Evolutionary conservation across 352 stramenopile genomes (phyloP), one percentile per base, ranked within the genome.

Genomic region (Elongisporangium senticosum): DNA sequence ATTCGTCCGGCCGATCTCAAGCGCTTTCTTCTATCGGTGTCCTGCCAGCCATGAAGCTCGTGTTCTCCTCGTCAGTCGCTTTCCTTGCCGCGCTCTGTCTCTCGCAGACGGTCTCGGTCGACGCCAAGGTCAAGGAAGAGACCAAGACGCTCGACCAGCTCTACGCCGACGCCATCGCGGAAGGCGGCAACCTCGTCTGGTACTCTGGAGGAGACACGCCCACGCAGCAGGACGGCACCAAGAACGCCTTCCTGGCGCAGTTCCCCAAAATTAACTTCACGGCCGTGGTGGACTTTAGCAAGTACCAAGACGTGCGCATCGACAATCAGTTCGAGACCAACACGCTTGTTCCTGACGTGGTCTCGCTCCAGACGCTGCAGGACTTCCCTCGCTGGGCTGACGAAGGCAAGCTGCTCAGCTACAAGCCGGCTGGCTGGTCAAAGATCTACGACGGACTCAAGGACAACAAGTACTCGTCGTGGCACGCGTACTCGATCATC

Each of bases 231-330:
- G 53, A 70, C 14, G 40, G 17, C 1, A 39, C 70, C n/a, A 56
- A 64, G 22, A 55, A 70, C 4, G 68, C 65, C 37, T 77, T 75
- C 62, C 37, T 19, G 3, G 59, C 56, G 0, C 58, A 68, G 3
- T 83, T 75, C 70, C 75, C 80, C 23, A 49, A 75, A 7, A 73
- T 89, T 65, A 86, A 86, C 51, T 79, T 86, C 74, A 83, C 74
- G 26, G 53, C 84, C 28, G 62, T 82, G 58, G 64, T 80, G 15
- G 77, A 83, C 64, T 79, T 83, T 67, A 70, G 57, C 68, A 82
- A 82, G 66, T 79, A 72, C 59, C 69, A 84, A 55, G 54, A 83
- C 54, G 82, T 77, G 39, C 82, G 79, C 21, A 74, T 83, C 24
- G 74, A 91, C 70, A 81, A 90, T 55, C 65, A 82, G 43, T 62